Evolutionary conservation across 768 basidiomycete species (phyloP).

Genomic region (Tricholoma saponaceum): DNA sequence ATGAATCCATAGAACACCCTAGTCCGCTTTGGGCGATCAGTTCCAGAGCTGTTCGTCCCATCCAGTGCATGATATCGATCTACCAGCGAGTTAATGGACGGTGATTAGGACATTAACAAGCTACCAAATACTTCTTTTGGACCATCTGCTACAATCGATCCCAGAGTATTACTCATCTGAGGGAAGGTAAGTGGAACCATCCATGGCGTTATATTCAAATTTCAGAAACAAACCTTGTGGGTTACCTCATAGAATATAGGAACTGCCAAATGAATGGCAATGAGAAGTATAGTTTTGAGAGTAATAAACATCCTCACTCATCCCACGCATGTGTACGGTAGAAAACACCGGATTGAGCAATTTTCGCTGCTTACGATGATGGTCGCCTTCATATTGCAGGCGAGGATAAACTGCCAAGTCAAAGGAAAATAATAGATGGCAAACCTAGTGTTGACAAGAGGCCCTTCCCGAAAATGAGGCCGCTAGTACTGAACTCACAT

Average conservation of each 20-base stretch:
- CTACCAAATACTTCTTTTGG: slow-evolving; percentile 4
- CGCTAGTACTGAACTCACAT: too few species aligned
- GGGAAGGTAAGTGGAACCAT: background rate
- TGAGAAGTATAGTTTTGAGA: background rate
- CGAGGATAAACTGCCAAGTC: background rate
- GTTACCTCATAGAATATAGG: slow-evolving; percentile 15
- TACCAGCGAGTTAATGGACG: background rate
- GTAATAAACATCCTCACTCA: slow-evolving; percentile 5
- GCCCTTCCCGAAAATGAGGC: slow-evolving; percentile 1
- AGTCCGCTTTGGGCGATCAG: slow-evolving; percentile 17
- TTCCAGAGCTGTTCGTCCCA: slow-evolving; percentile 15
- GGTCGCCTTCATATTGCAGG: slow-evolving; percentile 5
- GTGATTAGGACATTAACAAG: background rate
- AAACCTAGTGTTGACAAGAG: slow-evolving; percentile 8
- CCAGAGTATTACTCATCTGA: slow-evolving; percentile 4
- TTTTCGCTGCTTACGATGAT: slow-evolving; percentile 14
- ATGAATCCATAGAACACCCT: slow-evolving; percentile 15
- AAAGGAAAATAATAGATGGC: background rate
- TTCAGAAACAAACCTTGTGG: slow-evolving; percentile 8
- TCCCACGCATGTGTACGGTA: slow-evolving; percentile 14
- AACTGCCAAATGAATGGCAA: slow-evolving; percentile 1
- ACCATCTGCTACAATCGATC: slow-evolving; percentile 3
- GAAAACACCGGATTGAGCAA: slow-evolving; percentile 19
- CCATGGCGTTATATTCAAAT: background rate
- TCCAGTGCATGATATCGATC: slow-evolving; percentile 19